Base-by-base conservation (phyloP, 345 rosid species). In the Brassica carinata region DNA sequence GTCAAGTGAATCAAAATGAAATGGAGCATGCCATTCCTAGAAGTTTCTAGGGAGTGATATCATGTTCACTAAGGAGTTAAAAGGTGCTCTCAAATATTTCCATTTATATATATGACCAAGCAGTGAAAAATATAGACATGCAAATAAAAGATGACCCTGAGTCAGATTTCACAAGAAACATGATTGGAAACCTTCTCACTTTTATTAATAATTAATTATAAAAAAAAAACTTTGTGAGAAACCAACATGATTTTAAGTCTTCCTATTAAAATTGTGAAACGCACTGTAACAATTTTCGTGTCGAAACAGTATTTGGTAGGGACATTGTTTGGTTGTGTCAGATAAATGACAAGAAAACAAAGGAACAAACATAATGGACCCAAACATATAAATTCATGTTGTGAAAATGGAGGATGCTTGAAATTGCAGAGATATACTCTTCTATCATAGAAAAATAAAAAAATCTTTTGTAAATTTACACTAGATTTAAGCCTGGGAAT, bases 401-500 rank as follows among this genome's bases (percentile, higher is more conserved):
- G 66, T 62, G 34, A 27, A 27, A 11, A 3, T 26, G 65, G 7
- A 61, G 33, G 64, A 59, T 61, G 31, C 7, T 61, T 61, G 31
- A 23, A 61, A 10, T 31, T 26, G 31, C 33, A 9, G 31, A 23
- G 3, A 61, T 23, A 61, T 61, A 23, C 4, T 10, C 64, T 61
- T 61, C 64, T 58, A 58, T 18, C 0, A 18, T 8, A 19, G 30
- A 10, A 9, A 18, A 23, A 3, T 65, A 14, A 31, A n/a, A n/a
- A 15, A 19, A 66, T 27, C 61, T 30, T 8, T 3, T 19, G 7
- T 31, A 5, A 4, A 33, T 62, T 27, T 11, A 27, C n/a, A 69
- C 29, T 7, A 69, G 62, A 76, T 69, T 61, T 18, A 62, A 45
- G 69, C 13, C 29, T 45, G 69, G 62, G 38, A 62, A 30, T 34